These are phyloP conservation scores for Lactifluus echinatus DNA, from an alignment of 768 basidiomycete genomes.

Conservation along the genomic window DNA sequence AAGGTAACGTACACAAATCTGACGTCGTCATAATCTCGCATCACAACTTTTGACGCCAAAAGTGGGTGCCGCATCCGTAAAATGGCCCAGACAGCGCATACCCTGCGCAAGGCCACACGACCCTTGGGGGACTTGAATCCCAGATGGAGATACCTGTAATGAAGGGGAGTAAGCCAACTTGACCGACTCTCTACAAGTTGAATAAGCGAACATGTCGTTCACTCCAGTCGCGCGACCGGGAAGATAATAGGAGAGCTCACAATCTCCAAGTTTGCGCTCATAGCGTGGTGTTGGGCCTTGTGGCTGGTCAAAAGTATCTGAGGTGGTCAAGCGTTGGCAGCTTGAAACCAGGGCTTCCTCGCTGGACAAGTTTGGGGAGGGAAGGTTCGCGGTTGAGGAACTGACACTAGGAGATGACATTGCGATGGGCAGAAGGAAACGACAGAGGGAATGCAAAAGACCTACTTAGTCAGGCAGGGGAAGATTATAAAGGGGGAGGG, in stretches of 20 bases:
- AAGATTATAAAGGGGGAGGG: too few relatives aligned
- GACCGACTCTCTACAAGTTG: not conserved
- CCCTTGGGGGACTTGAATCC: constrained; percentile 45
- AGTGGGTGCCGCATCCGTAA: constrained; percentile 63
- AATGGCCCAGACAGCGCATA: constrained; percentile 61
- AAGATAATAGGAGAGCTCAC: constrained; percentile 71
- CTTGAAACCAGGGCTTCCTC: not conserved
- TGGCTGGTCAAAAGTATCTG: not conserved
- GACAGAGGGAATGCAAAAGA: not conserved
- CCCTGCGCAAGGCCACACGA: constrained; percentile 38
- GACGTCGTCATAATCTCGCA: constrained; percentile 55
- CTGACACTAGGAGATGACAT: not conserved
- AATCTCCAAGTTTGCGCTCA: constrained; percentile 60
- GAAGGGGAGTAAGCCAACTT: not conserved
- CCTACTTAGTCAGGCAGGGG: too few relatives aligned
- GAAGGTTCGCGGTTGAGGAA: not conserved
- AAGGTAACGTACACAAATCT: constrained; percentile 48
- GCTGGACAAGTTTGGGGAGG: constrained; percentile 9
- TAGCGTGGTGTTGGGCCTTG: constrained; percentile 13
- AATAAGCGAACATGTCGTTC: constrained; percentile 67
- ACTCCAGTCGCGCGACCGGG: constrained; percentile 73
- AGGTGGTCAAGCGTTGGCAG: not conserved
- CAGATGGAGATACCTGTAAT: constrained; percentile 67
- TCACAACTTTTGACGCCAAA: constrained; percentile 51
- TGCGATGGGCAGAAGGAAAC: not conserved